Evolutionary conservation across 805 yeast genomes (phyloP), one percentile per base, ranked within the genome.

Genomic region (Starmerella sp.): DNA sequence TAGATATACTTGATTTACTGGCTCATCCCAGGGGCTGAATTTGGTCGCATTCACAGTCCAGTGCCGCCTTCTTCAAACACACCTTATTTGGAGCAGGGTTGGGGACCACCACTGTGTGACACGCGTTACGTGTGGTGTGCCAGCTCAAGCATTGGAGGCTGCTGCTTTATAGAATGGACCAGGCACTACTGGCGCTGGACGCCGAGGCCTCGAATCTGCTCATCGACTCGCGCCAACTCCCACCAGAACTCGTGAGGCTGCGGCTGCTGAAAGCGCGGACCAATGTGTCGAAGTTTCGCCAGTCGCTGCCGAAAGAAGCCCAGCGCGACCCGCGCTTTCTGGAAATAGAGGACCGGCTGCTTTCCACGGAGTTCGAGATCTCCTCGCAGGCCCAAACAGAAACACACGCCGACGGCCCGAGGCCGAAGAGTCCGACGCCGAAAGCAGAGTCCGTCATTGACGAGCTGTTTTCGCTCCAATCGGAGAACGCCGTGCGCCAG

Each of bases 391-490:
- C 35, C 35, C 35, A 32, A 32, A 22, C 22, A 22, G 22, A 22
- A 22, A 22, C 22, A 22, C 22, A 22, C 22, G 22, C 7, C n/a
- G 48, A 34, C 14, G 15, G 28, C 28, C 41, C 6, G 17, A 13
- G 11, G 8, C 37, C 17, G 31, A 35, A 4, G 35, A 28, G 46
- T 2, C 15, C 38, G 38, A 10, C 31, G 4, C 10, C 5, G 39
- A 34, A 35, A 35, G n/a, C 29, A 10, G 44, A 17, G 34, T 32
- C 47, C n/a, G 44, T 49, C 7, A 42, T 59, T 5, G 60, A 55
- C 39, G 62, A 59, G 41, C 58, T 59, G 10, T 59, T 59, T 31
- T 32, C 54, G 46, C 45, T 59, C 28, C 17, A 53, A 17, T 50
- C 56, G 15, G 62, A 59, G 14, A 13, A 42, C 38, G 43, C 43